Evolutionary conservation across 331 rosid species (phyloP).

Genomic region (Malus hybrid): DNA sequence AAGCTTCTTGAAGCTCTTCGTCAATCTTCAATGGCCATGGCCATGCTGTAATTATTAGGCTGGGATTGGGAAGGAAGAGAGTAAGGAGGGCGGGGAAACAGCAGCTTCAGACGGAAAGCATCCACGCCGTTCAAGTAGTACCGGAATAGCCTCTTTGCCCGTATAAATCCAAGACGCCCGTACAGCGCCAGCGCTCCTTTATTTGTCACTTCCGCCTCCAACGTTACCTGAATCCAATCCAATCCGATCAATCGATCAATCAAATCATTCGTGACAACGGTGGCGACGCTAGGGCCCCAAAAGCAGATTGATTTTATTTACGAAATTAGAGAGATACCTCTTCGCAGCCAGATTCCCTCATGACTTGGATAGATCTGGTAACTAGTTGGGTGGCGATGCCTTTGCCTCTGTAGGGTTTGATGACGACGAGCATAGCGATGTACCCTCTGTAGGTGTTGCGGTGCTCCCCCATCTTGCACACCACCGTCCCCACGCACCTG

Average conservation of each 20-base stretch:
- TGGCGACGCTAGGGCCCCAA: background rate
- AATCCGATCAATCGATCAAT: too few relatives aligned
- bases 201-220: conserved; percentile 97
- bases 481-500: conserved; percentile 90
- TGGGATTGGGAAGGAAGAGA: conserved; percentile 13
- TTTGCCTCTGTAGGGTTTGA: conserved; percentile 82
- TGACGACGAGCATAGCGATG: conserved; percentile 95
- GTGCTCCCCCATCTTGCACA: conserved; percentile 97
- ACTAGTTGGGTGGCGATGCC: conserved; percentile 97
- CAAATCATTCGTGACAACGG: background rate
- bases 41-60: background rate
- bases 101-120: conserved; percentile 87
- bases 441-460: conserved; percentile 84
- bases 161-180: conserved; percentile 89
- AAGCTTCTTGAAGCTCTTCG: background rate
- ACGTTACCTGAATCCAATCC: conserved; percentile 50
- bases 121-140: conserved; percentile 98
- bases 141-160: conserved; percentile 84
- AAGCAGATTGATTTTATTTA: background rate
- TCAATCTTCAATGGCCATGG: background rate
- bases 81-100: conserved; percentile 55
- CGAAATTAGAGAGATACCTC: conserved; percentile 47
- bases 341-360: conserved; percentile 97
- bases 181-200: conserved; percentile 95
- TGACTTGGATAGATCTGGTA: conserved; percentile 74